Evolutionary conservation across 768 basidiomycete genomes (phyloP).

Genomic region (Tricholoma flavovirens): DNA sequence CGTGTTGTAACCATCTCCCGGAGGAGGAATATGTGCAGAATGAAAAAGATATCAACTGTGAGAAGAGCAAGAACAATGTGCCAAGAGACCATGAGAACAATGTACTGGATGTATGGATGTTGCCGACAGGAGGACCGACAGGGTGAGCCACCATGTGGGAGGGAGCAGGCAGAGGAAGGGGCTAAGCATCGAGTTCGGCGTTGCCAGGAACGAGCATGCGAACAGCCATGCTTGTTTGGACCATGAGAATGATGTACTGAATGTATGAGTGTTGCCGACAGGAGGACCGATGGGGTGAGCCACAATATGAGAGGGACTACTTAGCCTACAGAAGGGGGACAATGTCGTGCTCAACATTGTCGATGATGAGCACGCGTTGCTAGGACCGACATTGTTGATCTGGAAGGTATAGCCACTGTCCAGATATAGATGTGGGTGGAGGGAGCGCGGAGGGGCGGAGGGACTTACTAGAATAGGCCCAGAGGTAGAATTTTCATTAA

Average conservation of each 20-base stretch:
- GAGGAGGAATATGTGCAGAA: background rate
- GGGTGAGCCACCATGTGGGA: background rate
- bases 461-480: too few species aligned
- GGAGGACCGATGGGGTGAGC: background rate
- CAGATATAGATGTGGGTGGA: background rate
- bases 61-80: constrained; percentile 1
- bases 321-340: too few species aligned
- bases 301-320: background rate
- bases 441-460: too few species aligned
- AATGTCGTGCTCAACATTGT: too few species aligned
- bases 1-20: background rate
- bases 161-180: background rate
- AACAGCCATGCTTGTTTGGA: background rate
- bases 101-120: background rate
- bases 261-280: background rate
- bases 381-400: too few species aligned
- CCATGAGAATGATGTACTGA: background rate
- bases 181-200: background rate
- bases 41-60: background rate
- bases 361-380: too few species aligned
- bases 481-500: background rate
- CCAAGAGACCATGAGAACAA: background rate
- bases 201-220: background rate
- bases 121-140: too few species aligned
- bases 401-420: background rate